These are phyloP conservation scores for Notholithocarpus densiflorus DNA, from an alignment of 306 rosid genomes.

Conservation along the genomic window DNA sequence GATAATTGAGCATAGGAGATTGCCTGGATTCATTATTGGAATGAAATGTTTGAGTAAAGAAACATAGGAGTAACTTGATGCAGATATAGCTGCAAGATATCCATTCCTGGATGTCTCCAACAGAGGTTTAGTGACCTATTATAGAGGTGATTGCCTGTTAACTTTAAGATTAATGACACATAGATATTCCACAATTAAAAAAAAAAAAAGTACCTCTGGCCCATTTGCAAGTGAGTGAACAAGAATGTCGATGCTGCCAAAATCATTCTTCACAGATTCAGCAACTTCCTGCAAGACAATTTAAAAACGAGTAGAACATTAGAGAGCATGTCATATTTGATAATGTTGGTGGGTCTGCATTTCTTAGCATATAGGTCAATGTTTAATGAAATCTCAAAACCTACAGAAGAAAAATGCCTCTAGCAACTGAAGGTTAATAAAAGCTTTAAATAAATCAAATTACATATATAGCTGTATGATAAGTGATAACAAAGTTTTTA, in stretches of 20 bases:
- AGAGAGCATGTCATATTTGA: not conserved
- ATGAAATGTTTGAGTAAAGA: constrained; percentile 86
- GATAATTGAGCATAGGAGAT: constrained; percentile 7
- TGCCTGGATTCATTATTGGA: constrained; percentile 90
- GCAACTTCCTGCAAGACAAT: constrained; percentile 75
- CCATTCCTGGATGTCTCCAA: constrained; percentile 96
- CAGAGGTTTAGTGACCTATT: constrained; percentile 82
- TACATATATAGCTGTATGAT: not conserved
- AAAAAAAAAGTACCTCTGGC: constrained; percentile 70
- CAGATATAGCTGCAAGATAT: constrained; percentile 95
- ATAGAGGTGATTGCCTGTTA: constrained; percentile 18
- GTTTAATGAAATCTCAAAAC: not conserved
- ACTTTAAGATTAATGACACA: constrained; percentile 1
- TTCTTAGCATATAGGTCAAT: not conserved
- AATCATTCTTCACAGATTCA: constrained; percentile 82
- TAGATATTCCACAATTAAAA: not conserved
- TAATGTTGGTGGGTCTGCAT: not conserved
- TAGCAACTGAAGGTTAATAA: not conserved
- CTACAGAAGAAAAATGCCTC: not conserved
- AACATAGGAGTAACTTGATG: constrained; percentile 92
- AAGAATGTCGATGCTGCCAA: constrained; percentile 94
- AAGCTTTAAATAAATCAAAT: not conserved
- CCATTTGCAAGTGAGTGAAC: constrained; percentile 99
- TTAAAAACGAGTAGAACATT: constrained; percentile 9
- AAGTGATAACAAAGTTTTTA: not conserved